Evolutionary conservation across 805 yeast species (phyloP).

Genomic region (Wickerhamiella galacta): DNA sequence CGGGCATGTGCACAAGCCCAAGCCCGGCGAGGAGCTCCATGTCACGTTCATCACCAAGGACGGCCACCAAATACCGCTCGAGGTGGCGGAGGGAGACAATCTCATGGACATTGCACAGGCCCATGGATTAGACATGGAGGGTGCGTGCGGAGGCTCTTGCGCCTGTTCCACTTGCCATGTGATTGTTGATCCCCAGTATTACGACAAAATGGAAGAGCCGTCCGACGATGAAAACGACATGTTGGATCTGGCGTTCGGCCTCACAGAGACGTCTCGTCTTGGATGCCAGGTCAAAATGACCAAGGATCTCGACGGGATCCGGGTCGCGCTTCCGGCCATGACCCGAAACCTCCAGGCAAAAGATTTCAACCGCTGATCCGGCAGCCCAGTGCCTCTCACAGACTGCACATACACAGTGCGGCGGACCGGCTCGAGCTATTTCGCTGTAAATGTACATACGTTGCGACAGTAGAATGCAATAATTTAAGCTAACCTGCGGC

Average conservation of each 20-base stretch:
- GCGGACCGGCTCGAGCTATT: not conserved
- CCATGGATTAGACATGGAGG: slow-evolving; percentile 81
- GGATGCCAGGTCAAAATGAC: slow-evolving; percentile 90
- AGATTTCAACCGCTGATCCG: slow-evolving; percentile 35
- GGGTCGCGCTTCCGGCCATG: slow-evolving; percentile 95
- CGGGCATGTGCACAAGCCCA: slow-evolving; percentile 81
- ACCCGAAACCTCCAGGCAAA: slow-evolving; percentile 76
- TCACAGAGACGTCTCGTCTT: slow-evolving; percentile 88
- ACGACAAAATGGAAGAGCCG: slow-evolving; percentile 85
- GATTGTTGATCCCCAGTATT: slow-evolving; percentile 87
- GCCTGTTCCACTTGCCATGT: slow-evolving; percentile 98
- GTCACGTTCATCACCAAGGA: slow-evolving; percentile 85
- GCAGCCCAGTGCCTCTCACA: not conserved
- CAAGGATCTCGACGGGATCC: slow-evolving; percentile 77
- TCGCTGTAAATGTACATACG: slow-evolving; percentile 1
- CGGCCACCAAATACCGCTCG: slow-evolving; percentile 65
- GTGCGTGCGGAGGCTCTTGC: slow-evolving; percentile 98
- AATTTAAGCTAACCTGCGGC: not conserved
- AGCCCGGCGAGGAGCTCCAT: slow-evolving; percentile 81
- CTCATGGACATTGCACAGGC: slow-evolving; percentile 91
- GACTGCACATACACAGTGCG: not conserved
- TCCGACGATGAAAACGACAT: slow-evolving; percentile 96
- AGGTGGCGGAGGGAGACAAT: slow-evolving; percentile 85
- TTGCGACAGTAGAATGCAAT: slow-evolving; percentile 1
- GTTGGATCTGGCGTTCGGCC: slow-evolving; percentile 93